Evolutionary conservation across 768 basidiomycete species (phyloP).

Genomic region (Podaxis sp.): DNA sequence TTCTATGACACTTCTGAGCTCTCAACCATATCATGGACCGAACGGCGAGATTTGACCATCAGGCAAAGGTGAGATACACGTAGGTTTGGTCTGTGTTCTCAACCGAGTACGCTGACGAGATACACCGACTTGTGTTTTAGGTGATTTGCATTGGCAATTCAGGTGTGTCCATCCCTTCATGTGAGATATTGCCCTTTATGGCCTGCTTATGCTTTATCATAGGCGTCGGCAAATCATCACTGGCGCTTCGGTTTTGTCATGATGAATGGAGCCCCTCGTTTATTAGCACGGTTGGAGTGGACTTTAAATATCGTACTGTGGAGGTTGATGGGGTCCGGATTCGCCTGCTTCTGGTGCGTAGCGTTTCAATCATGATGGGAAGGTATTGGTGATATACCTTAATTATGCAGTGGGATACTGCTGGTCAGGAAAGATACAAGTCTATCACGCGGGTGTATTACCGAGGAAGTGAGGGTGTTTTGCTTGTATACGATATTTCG

Average conservation of each 20-base stretch:
- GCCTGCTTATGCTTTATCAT: too few relatives aligned
- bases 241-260: slow-evolving; percentile 6
- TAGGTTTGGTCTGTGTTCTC: neutral
- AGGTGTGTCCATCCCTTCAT: neutral
- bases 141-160: slow-evolving; percentile 9
- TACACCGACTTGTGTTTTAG: neutral
- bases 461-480: slow-evolving; percentile 9
- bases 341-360: slow-evolving; percentile 2
- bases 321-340: slow-evolving; percentile 2
- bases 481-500: slow-evolving; percentile 9
- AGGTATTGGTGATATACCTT: neutral
- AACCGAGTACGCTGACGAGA: neutral
- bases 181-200: neutral
- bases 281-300: slow-evolving; percentile 10
- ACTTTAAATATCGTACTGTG: slow-evolving; percentile 10
- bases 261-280: slow-evolving; percentile 11
- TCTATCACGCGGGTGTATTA: slow-evolving; percentile 7
- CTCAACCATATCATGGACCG: neutral
- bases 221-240: slow-evolving; percentile 13
- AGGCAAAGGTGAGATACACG: slow-evolving; percentile 3
- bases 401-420: slow-evolving; percentile 10
- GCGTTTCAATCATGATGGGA: neutral
- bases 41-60: slow-evolving; percentile 7
- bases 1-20: neutral
- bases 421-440: slow-evolving; percentile 11